phyloP scores from a whole-genome alignment of 805 yeast genomes.

The Ogataea thermomethanolica region DNA sequence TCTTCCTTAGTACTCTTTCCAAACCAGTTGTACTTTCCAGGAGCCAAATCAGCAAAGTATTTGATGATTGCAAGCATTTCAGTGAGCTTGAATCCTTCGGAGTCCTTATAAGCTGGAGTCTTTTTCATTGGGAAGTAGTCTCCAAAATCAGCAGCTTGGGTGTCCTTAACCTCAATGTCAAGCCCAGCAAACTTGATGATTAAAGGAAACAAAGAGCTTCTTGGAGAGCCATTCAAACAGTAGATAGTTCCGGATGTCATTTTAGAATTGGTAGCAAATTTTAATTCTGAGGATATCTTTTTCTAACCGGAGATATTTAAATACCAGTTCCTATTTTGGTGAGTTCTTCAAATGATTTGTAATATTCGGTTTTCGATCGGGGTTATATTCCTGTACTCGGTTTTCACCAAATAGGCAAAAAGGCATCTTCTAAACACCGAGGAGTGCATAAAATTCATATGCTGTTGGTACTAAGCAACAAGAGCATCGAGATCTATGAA shows the following conservation, averaged over 20 bases:
- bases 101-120: neutral
- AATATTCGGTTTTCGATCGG: too few relatives aligned
- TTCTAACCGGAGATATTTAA: neutral
- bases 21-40: conserved; percentile 1
- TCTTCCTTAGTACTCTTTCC: conserved; percentile 1
- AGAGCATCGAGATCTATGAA: too few relatives aligned
- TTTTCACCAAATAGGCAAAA: too few relatives aligned
- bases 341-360: too few relatives aligned
- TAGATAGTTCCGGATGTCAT: conserved; percentile 2
- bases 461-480: too few relatives aligned
- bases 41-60: neutral
- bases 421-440: too few relatives aligned
- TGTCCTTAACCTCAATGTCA: neutral
- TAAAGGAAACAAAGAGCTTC: neutral
- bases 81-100: conserved; percentile 1
- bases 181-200: neutral
- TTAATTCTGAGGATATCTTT: neutral
- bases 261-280: neutral
- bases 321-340: neutral
- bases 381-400: too few relatives aligned
- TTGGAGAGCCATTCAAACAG: neutral
- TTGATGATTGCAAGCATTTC: conserved; percentile 1
- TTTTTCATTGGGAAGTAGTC: neutral
- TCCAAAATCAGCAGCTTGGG: neutral
- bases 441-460: too few relatives aligned